A percentile compares a stretch with the other conserved stretches of the same genome.
Evolutionary conservation across 202 grass and related monocot genomes (phyloP).

Genomic region (Zoysia matrella): DNA sequence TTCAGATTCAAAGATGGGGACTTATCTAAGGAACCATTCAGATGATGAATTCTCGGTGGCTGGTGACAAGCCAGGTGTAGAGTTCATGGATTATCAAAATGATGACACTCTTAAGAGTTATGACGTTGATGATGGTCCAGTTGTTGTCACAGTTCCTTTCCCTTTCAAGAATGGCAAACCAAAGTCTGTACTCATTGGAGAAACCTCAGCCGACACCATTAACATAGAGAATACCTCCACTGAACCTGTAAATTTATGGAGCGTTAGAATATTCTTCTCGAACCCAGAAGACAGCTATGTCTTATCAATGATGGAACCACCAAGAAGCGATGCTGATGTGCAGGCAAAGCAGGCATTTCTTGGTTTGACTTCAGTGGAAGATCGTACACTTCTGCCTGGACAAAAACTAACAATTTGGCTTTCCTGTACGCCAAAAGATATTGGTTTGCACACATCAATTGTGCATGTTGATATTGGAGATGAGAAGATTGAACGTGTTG

Average conservation of each 20-base stretch:
- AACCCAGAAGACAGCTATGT: slow-evolving; percentile 86
- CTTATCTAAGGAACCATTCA: slow-evolving; percentile 39
- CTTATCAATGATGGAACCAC: slow-evolving; percentile 86
- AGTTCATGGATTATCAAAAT: slow-evolving; percentile 85
- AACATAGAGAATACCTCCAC: slow-evolving; percentile 62
- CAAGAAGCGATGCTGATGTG: slow-evolving; percentile 56
- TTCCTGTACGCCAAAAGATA: slow-evolving; percentile 89
- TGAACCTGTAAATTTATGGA: slow-evolving; percentile 76
- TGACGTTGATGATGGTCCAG: slow-evolving; percentile 63
- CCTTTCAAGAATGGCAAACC: slow-evolving; percentile 65
- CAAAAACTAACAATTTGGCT: slow-evolving; percentile 84
- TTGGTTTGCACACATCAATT: slow-evolving; percentile 85
- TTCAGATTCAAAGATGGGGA: slow-evolving; percentile 51
- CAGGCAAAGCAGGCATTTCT: slow-evolving; percentile 58
- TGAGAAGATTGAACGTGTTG: slow-evolving; percentile 91
- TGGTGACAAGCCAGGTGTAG: slow-evolving; percentile 82
- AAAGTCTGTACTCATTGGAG: slow-evolving; percentile 70
- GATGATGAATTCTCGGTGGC: slow-evolving; percentile 76
- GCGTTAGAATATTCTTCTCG: slow-evolving; percentile 87
- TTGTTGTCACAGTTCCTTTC: slow-evolving; percentile 70
- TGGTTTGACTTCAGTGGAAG: slow-evolving; percentile 69
- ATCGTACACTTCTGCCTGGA: slow-evolving; percentile 71
- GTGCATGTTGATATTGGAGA: slow-evolving; percentile 88
- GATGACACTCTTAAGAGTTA: slow-evolving; percentile 67
- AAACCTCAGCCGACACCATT: slow-evolving; percentile 68